These are phyloP conservation scores for Candolleomyces eurysporus DNA, from an alignment of 768 basidiomycete genomes.

Conservation along the genomic window DNA sequence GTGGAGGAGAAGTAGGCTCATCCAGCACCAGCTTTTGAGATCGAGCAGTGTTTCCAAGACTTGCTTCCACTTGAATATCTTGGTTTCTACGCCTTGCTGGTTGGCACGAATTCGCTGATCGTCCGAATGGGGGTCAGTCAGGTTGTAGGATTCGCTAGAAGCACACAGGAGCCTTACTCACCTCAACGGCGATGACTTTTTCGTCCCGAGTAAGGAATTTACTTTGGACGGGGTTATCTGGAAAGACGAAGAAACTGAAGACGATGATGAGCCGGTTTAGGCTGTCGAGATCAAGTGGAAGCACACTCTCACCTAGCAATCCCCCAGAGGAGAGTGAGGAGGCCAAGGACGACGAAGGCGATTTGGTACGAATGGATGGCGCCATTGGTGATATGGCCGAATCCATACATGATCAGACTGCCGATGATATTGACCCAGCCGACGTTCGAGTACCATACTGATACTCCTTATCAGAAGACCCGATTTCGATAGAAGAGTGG, in stretches of 20 bases:
- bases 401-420: conserved; percentile 33
- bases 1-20: conserved; percentile 20
- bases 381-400: conserved; percentile 28
- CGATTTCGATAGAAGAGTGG: not conserved
- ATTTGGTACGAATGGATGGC: conserved; percentile 27
- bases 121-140: not conserved
- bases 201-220: conserved; percentile 28
- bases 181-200: conserved; percentile 31
- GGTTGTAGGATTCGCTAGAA: not conserved
- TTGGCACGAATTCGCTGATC: conserved; percentile 30
- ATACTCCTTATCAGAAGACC: not conserved
- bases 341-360: conserved; percentile 27
- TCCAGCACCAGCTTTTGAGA: conserved; percentile 35
- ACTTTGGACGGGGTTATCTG: conserved; percentile 29
- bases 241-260: conserved; percentile 29
- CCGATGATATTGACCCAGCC: conserved; percentile 35
- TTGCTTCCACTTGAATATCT: conserved; percentile 29
- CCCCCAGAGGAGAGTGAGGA: conserved; percentile 25
- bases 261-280: not conserved
- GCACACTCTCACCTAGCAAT: conserved; percentile 18
- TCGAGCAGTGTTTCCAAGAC: conserved; percentile 30
- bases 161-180: conserved; percentile 3
- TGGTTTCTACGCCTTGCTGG: conserved; percentile 33
- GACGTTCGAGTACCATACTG: conserved; percentile 30
- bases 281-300: not conserved